A percentile compares a stretch with the other conserved stretches of the same genome.
These are phyloP conservation scores for Claviceps purpurea DNA, from an alignment of 2,329 filamentous ascomycete genomes.

Conservation along the genomic window DNA sequence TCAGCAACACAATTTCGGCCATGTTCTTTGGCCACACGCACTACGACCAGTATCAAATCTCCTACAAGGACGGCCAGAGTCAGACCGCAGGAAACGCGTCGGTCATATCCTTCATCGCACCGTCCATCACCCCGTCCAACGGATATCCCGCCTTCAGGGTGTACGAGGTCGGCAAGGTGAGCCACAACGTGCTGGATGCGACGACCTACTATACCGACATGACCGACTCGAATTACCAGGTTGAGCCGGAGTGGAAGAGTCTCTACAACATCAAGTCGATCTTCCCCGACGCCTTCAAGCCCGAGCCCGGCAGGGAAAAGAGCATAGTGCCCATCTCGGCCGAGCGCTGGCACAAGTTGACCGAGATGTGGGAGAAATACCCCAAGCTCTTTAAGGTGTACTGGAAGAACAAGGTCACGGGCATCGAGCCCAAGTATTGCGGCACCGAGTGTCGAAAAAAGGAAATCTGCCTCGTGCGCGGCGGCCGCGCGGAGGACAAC, in stretches of 20 bases:
- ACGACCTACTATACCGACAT: neutral
- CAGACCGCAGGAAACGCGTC: constrained; percentile 28
- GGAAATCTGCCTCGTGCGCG: constrained; percentile 39
- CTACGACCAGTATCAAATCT: constrained; percentile 40
- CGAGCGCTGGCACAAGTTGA: neutral
- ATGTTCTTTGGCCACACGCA: constrained; percentile 46
- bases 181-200: constrained; percentile 23
- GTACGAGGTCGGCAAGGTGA: constrained; percentile 42
- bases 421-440: constrained; percentile 26
- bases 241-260: neutral
- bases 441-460: constrained; percentile 24
- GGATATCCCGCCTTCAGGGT: constrained; percentile 43
- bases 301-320: neutral
- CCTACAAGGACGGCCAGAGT: constrained; percentile 33
- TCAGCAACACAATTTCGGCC: constrained; percentile 37
- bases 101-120: constrained; percentile 38
- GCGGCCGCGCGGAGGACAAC: constrained; percentile 36
- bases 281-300: neutral
- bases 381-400: neutral
- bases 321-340: neutral
- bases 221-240: neutral
- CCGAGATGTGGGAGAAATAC: neutral
- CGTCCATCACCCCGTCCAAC: constrained; percentile 39
- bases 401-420: constrained; percentile 12
- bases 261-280: neutral